phyloP scores from a whole-genome alignment of 192 early-diverging fungal species.

The Phycomyces blakesleeanus region DNA sequence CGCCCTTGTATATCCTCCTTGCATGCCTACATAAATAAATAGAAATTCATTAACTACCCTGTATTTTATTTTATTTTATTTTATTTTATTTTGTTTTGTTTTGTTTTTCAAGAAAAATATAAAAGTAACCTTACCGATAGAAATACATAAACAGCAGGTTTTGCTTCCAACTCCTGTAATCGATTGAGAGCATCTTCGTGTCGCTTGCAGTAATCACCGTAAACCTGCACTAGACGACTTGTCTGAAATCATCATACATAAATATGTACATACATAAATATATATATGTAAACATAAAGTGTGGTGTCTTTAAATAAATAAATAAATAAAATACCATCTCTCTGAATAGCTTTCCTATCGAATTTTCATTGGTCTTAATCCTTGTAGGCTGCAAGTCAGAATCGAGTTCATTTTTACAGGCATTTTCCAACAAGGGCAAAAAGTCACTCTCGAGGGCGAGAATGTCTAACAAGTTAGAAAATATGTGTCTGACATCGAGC shows the following conservation, averaged over 20 bases:
- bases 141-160: slow-evolving; percentile 36
- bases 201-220: slow-evolving; percentile 69
- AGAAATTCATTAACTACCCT: no score
- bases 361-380: no score
- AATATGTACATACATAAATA: no score
- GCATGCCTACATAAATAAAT: slow-evolving; percentile 26
- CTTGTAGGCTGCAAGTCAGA: no score
- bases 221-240: slow-evolving; percentile 44
- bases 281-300: no score
- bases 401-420: slow-evolving; percentile 30
- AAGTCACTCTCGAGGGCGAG: slow-evolving; percentile 62
- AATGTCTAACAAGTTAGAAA: slow-evolving; percentile 72
- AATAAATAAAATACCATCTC: no score
- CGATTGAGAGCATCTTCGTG: slow-evolving; percentile 61
- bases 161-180: slow-evolving; percentile 56
- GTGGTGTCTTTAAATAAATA: no score
- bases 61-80: no score
- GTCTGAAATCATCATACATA: not conserved
- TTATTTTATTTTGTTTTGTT: no score
- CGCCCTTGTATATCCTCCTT: slow-evolving; percentile 58
- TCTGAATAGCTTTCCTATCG: no score
- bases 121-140: slow-evolving; percentile 14
- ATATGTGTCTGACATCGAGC: slow-evolving; percentile 63
- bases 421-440: slow-evolving; percentile 56
- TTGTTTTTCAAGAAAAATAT: no score